Base-by-base conservation (phyloP, 306 rosid species). In the Quercus agrifolia region DNA sequence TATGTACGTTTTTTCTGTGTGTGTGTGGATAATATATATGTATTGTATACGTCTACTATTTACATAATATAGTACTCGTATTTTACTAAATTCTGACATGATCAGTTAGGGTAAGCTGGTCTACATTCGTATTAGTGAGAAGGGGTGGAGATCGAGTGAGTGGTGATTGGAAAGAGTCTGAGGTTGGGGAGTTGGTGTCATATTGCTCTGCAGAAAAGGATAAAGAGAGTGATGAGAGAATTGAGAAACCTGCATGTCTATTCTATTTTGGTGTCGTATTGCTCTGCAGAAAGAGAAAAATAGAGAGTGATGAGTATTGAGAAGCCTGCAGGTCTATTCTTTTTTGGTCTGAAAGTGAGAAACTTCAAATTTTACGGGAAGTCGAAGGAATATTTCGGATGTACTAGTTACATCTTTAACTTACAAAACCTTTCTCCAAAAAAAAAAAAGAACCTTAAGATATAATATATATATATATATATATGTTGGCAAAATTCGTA, bases 121-220 rank as follows among this genome's bases (percentile, higher is more conserved):
- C 54, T 49, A 12, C 17, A 12, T 49, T 49, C 17, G 3, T 49
- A 11, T 49, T 49, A 49, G 14, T 49, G 54, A 10, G 18, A 71
- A 74, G 81, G 78, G 84, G 73, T 79, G 49, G 80, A 86, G 64
- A 5, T 35, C 41, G 41, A 80, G 72, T 75, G 46, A 80, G 72
- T 77, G 80, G 88, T 80, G 74, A 85, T 75, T 85, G 88, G 89
- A 77, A 77, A 70, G 83, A 86, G 82, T 82, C 72, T 83, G 89
- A 90, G 86, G 98, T 89, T 92, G 91, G 77, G 78, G 56, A 72
- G 97, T 92, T 89, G 86, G 83, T 88, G 89, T 92, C 97, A 82
- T 41, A 41, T 80, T 82, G 87, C 82, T 74, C 82, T 35, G 77
- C 56, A 82, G 76, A 79, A 80, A 84, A 83, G 83, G 88, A 83